Evolutionary conservation across 352 stramenopile species (phyloP).

Genomic region (Blastocystis sp.): DNA sequence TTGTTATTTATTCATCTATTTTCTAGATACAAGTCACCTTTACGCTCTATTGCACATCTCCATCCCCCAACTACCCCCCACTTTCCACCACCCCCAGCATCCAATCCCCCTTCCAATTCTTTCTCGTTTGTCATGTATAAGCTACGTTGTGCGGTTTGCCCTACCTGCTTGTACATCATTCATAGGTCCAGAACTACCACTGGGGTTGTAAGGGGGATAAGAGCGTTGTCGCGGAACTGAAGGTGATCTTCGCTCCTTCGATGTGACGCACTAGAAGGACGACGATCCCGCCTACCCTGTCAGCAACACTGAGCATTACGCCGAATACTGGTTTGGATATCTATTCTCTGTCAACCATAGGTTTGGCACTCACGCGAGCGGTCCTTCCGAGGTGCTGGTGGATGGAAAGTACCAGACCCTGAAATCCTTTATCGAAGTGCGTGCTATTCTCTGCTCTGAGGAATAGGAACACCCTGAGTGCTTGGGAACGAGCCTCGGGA

Average conservation of each 20-base stretch:
- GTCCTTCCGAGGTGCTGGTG: slow-evolving; percentile 82
- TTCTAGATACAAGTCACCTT: too few species aligned
- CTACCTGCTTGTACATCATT: background rate
- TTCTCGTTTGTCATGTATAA: slow-evolving; percentile 56
- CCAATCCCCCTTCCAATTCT: background rate
- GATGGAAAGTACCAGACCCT: slow-evolving; percentile 79
- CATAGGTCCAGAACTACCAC: slow-evolving; percentile 85
- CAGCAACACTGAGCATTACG: slow-evolving; percentile 79
- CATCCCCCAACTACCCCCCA: too few species aligned
- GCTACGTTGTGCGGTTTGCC: slow-evolving; percentile 47
- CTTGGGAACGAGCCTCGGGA: slow-evolving; percentile 75
- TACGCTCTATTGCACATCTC: too few species aligned
- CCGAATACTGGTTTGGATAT: slow-evolving; percentile 84
- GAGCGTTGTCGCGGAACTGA: slow-evolving; percentile 85
- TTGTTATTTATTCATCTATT: too few species aligned
- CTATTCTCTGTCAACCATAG: slow-evolving; percentile 76
- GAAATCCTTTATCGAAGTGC: slow-evolving; percentile 81
- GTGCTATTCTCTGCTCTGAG: slow-evolving; percentile 19
- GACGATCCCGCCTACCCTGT: slow-evolving; percentile 76
- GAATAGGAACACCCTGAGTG: slow-evolving; percentile 77
- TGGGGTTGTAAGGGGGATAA: slow-evolving; percentile 86
- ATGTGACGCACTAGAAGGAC: slow-evolving; percentile 75
- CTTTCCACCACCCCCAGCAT: too few species aligned
- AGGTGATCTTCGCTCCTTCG: slow-evolving; percentile 79
- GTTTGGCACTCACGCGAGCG: slow-evolving; percentile 92